These are phyloP conservation scores for Aspergillus hiratsukae DNA, from an alignment of 2,329 filamentous ascomycete genomes.

Conservation along the genomic window DNA sequence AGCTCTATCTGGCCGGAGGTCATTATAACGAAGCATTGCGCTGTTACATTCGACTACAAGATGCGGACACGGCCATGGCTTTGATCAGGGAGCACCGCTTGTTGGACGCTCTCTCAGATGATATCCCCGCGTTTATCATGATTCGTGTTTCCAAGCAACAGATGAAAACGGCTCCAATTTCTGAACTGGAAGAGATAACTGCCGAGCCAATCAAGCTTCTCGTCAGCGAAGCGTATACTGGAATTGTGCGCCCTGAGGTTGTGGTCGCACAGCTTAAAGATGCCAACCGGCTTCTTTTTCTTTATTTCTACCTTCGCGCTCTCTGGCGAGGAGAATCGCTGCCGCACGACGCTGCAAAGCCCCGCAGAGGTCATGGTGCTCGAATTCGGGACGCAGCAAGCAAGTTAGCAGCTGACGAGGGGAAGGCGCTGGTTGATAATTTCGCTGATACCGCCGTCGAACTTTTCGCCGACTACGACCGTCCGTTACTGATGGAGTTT, in stretches of 20 bases:
- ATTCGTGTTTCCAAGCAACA: conserved; percentile 75
- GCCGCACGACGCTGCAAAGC: conserved; percentile 29
- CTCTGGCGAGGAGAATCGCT: conserved; percentile 76
- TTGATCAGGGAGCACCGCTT: conserved; percentile 84
- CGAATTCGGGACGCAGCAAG: conserved; percentile 39
- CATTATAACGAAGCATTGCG: conserved; percentile 78
- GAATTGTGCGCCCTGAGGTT: conserved; percentile 70
- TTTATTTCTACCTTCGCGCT: conserved; percentile 86
- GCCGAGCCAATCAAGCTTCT: conserved; percentile 80
- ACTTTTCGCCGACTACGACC: conserved; percentile 80
- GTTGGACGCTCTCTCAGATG: conserved; percentile 82
- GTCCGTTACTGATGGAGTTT: conserved; percentile 77
- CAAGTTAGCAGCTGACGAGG: conserved; percentile 52
- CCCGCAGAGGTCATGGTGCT: conserved; percentile 32
- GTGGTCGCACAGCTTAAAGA: conserved; percentile 74
- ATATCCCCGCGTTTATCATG: conserved; percentile 83
- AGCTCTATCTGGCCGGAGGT: conserved; percentile 75
- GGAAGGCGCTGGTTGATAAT: conserved; percentile 69
- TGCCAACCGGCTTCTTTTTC: conserved; percentile 65
- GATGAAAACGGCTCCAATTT: conserved; percentile 58
- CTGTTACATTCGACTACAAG: conserved; percentile 85
- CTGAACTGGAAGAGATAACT: conserved; percentile 74
- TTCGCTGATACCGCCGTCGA: conserved; percentile 84
- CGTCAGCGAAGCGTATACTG: conserved; percentile 85
- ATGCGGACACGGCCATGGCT: conserved; percentile 82